Evolutionary conservation across 2,329 filamentous ascomycete species (phyloP), one percentile per base, ranked within the genome.

Genomic region (Aaosphaeria arxii): DNA sequence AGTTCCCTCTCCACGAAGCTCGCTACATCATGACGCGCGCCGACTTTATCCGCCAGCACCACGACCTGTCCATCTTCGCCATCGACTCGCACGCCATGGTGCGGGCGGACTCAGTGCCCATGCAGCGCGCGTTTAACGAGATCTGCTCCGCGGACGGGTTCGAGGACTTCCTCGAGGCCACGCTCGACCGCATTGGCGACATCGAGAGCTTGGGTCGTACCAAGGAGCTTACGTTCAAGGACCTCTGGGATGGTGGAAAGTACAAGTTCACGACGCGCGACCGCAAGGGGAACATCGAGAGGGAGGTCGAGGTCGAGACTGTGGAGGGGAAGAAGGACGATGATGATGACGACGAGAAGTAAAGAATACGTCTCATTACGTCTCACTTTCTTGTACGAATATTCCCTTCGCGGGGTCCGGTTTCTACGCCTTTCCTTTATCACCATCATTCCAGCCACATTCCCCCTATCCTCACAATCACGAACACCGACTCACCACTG

Each of bases 191-290:
- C 24, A 99, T 99, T 57, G 74, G 79, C n/a, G 91, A 87, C 55
- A 99, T 99, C 65, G 94, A 99, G 76, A 91, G 86, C 62, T 77
- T 99, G 52, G 92, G 91, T 33, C 80, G 94, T 53, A 99, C 94
- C n/a, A 84, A 92, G 52, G 94, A 99, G 72, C 70, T 99, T 45
- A 95, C 95, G 1, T 88, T 95, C 55, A 99, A 99, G 75, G 94
- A 97, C 69, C 77, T 97, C 36, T 92, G 94, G 63, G 76, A 91
- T 31, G 85, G 88, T 9, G 91, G 91, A 2, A 87, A 86, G 68
- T 96, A 96, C 43, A 62, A 54, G 48, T 50, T 71, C 38, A 68
- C 61, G 7, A 63, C 58, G 6, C 60, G 50, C 42, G 56, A 69
- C 45, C 47, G 43, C 11, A 63, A 64, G 36, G 67, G 67, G 0